These are phyloP conservation scores for Cenchrus fungigraminus DNA, from an alignment of 176 grass and related monocot genomes.

Conservation along the genomic window DNA sequence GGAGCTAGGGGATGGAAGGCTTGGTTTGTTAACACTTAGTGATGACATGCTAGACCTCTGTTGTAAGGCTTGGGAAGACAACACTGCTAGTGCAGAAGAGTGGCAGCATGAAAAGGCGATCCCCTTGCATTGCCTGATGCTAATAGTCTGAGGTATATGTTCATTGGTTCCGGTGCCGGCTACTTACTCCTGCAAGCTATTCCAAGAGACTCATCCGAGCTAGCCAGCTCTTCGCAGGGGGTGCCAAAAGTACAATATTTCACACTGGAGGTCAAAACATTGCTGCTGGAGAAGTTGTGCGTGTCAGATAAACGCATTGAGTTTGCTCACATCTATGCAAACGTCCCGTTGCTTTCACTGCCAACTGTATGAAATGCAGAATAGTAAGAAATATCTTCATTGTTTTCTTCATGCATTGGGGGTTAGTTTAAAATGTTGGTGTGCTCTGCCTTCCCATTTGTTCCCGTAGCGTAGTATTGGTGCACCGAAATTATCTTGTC, in stretches of 20 bases:
- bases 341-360: not conserved
- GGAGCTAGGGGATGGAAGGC: slow-evolving; percentile 6
- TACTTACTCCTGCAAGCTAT: not conserved
- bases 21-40: slow-evolving; percentile 17
- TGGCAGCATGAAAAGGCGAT: not conserved
- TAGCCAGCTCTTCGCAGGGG: too few species aligned
- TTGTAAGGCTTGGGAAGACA: not conserved
- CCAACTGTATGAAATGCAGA: slow-evolving; percentile 4
- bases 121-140: not conserved
- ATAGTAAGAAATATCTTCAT: not conserved
- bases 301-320: not conserved
- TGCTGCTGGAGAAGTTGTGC: slow-evolving; percentile 13
- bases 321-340: too few species aligned
- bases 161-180: not conserved
- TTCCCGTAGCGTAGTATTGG: not conserved
- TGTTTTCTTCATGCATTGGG: too few species aligned
- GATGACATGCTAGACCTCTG: not conserved
- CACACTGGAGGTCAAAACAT: slow-evolving; percentile 20
- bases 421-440: too few species aligned
- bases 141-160: not conserved
- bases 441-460: not conserved
- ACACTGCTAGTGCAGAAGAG: not conserved
- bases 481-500: not conserved
- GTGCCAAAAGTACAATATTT: not conserved
- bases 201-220: not conserved